A percentile compares a stretch with the other conserved stretches of the same genome.
phyloP scores from a whole-genome alignment of 176 grass and related monocot genomes.

The Phoenix dactylifera region DNA sequence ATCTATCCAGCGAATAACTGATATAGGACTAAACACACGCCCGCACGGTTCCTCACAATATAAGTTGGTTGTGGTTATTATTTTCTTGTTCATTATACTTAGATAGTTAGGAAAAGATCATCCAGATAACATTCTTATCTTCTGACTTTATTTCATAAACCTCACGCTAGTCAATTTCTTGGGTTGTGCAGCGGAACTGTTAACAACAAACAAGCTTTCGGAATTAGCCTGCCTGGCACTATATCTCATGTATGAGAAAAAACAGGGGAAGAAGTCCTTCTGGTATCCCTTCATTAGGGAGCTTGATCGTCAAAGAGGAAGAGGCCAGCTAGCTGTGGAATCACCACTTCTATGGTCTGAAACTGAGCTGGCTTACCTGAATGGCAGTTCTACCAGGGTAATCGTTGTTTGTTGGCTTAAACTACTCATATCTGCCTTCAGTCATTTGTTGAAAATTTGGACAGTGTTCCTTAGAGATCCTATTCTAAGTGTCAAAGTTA shows the following conservation, averaged over 20 bases:
- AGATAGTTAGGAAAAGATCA: too few species aligned
- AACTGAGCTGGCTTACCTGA: constrained; percentile 75
- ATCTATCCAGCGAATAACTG: too few species aligned
- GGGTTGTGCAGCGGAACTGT: constrained; percentile 63
- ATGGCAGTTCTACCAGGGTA: constrained; percentile 78
- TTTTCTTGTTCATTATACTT: too few species aligned
- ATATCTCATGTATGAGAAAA: constrained; percentile 99
- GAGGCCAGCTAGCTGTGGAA: constrained; percentile 91
- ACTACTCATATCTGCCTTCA: too few species aligned
- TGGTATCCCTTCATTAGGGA: constrained; percentile 95
- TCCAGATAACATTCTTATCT: too few species aligned
- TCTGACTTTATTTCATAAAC: too few species aligned
- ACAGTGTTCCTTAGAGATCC: too few species aligned
- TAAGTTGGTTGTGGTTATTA: too few species aligned
- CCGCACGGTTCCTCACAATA: too few species aligned
- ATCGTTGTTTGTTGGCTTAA: neutral
- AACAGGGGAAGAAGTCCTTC: constrained; percentile 84
- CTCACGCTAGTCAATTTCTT: constrained; percentile 4
- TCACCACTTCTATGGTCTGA: constrained; percentile 89
- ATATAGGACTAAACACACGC: too few species aligned
- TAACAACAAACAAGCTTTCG: constrained; percentile 96
- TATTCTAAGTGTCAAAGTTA: too few species aligned
- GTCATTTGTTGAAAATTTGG: too few species aligned
- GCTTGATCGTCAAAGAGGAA: constrained; percentile 87
- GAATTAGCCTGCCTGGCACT: constrained; percentile 95